Percentiles rank a stretch among this genome's conserved stretches.
These are phyloP conservation scores for Aegilops speltoides DNA, from an alignment of 176 grass and related monocot species.

Conservation along the genomic window DNA sequence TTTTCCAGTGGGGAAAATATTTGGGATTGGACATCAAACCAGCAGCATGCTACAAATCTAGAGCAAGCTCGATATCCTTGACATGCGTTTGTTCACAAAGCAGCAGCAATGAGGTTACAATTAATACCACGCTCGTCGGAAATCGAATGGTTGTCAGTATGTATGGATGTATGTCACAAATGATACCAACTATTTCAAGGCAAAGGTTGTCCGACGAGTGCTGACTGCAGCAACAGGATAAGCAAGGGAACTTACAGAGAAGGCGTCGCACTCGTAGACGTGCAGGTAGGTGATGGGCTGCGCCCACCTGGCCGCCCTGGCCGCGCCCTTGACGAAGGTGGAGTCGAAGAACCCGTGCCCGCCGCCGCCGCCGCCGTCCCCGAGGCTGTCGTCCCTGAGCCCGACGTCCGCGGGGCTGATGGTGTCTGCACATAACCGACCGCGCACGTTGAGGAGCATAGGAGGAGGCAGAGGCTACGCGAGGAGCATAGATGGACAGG, in stretches of 20 bases:
- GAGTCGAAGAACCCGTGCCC: slow-evolving; percentile 82
- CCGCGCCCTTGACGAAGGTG: slow-evolving; percentile 43
- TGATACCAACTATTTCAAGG: neutral
- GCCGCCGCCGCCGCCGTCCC: slow-evolving; percentile 67
- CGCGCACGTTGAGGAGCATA: slow-evolving; percentile 1
- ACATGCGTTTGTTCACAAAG: neutral
- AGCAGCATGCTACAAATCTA: neutral
- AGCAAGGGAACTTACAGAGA: slow-evolving; percentile 55
- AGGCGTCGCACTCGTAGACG: slow-evolving; percentile 66
- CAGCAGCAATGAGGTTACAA: neutral
- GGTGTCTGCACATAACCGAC: slow-evolving; percentile 54
- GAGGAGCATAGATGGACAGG: neutral
- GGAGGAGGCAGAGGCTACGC: neutral
- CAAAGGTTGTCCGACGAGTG: neutral
- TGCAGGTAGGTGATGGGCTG: slow-evolving; percentile 92
- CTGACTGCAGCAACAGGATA: neutral
- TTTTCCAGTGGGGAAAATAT: too few species aligned
- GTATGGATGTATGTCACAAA: neutral
- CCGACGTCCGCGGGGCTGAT: slow-evolving; percentile 79
- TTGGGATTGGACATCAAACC: neutral
- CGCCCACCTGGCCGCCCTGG: slow-evolving; percentile 65
- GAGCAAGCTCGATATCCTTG: neutral
- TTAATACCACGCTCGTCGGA: neutral
- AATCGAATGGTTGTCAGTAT: neutral
- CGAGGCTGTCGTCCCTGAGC: slow-evolving; percentile 51